Evolutionary conservation across 2,329 filamentous ascomycete species (phyloP).

Genomic region (Cephalotrichum gorgonifer): DNA sequence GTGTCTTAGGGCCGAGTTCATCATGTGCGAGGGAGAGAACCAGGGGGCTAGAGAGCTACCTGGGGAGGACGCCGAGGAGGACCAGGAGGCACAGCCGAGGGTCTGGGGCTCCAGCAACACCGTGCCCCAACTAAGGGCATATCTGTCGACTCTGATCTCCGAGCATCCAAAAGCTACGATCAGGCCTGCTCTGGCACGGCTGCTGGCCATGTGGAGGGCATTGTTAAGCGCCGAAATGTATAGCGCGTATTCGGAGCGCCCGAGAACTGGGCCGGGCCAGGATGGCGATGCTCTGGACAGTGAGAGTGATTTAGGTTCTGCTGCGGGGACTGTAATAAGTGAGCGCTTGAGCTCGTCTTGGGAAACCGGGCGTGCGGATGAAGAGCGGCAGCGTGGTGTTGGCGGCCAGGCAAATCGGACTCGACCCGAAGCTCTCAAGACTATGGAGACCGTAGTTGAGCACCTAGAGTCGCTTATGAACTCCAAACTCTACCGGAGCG

Average conservation of each 20-base stretch:
- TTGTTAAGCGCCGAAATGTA: constrained; percentile 77
- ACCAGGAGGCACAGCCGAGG: neutral
- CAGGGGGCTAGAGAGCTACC: constrained; percentile 3
- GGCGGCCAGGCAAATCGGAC: neutral
- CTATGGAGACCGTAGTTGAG: neutral
- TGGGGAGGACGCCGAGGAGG: constrained; percentile 6
- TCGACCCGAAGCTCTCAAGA: neutral
- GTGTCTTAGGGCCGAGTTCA: constrained; percentile 76
- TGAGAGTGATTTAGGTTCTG: neutral
- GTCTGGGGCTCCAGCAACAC: constrained; percentile 36
- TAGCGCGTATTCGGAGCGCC: constrained; percentile 43
- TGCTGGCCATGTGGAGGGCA: constrained; percentile 70
- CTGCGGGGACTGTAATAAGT: neutral
- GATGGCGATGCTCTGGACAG: neutral
- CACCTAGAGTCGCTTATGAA: neutral
- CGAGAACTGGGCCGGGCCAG: neutral
- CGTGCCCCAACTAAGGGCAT: constrained; percentile 37
- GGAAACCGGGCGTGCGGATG: neutral
- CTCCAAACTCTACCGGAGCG: neutral
- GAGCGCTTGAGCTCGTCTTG: neutral
- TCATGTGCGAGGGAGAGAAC: constrained; percentile 51
- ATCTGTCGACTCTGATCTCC: constrained; percentile 70
- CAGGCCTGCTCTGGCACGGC: constrained; percentile 32
- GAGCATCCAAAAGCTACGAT: constrained; percentile 61
- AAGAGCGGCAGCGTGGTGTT: neutral